These are phyloP conservation scores for Microcos paniculata DNA, from an alignment of 345 rosid species.

Conservation along the genomic window DNA sequence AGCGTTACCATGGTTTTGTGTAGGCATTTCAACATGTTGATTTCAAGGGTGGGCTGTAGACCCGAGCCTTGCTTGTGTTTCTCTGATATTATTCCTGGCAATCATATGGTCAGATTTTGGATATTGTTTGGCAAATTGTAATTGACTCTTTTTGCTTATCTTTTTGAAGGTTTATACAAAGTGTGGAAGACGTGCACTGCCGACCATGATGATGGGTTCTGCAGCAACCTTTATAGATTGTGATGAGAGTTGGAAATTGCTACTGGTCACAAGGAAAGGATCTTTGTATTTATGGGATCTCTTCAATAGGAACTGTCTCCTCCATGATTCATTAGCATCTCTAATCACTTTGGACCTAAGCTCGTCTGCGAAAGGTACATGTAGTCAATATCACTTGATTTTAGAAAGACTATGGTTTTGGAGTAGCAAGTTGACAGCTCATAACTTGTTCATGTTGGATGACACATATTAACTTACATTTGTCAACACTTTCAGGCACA, in stretches of 20 bases:
- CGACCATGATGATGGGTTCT: constrained; percentile 94
- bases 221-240: constrained; percentile 92
- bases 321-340: constrained; percentile 79
- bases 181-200: constrained; percentile 95
- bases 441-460: neutral
- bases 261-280: constrained; percentile 87
- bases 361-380: constrained; percentile 55
- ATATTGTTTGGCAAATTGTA: neutral
- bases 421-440: neutral
- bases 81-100: neutral
- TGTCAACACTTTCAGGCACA: constrained; percentile 48
- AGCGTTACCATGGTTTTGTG: neutral
- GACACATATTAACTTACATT: constrained; percentile 11
- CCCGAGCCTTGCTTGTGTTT: neutral
- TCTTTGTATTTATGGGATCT: constrained; percentile 87
- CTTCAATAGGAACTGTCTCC: constrained; percentile 66
- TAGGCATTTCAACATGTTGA: neutral
- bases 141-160: constrained; percentile 4
- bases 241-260: constrained; percentile 88
- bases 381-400: constrained; percentile 9
- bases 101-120: neutral
- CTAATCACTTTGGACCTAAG: constrained; percentile 53
- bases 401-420: neutral
- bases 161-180: constrained; percentile 78
- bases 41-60: neutral